Evolutionary conservation across 805 yeast genomes (phyloP).

Genomic region (Blastobotrys robertii): DNA sequence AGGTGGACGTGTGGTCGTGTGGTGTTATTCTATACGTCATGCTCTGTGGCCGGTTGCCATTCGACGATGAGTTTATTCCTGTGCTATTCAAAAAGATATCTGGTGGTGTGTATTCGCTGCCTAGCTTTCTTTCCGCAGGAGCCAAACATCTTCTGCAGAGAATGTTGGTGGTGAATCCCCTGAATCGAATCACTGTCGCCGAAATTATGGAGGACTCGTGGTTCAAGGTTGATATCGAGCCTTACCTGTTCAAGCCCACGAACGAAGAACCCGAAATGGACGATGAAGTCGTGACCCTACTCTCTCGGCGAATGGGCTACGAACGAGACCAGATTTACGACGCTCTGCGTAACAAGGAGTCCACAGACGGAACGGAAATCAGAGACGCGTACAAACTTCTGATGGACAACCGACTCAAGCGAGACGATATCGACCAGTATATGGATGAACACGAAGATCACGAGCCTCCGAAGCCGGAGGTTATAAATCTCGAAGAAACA

Average conservation of each 20-base stretch:
- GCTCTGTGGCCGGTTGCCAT: slow-evolving; percentile 92
- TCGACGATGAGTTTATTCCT: slow-evolving; percentile 94
- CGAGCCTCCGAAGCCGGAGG: slow-evolving; percentile 5
- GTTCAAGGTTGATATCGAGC: slow-evolving; percentile 77
- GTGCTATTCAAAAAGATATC: slow-evolving; percentile 86
- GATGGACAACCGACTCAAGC: slow-evolving; percentile 51
- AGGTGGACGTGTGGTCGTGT: slow-evolving; percentile 96
- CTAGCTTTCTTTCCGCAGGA: slow-evolving; percentile 76
- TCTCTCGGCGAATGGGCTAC: slow-evolving; percentile 81
- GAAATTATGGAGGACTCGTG: slow-evolving; percentile 92
- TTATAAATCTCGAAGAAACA: slow-evolving; percentile 19
- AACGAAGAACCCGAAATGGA: slow-evolving; percentile 39
- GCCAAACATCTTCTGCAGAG: slow-evolving; percentile 73
- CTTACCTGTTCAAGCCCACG: slow-evolving; percentile 44
- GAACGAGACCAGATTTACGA: slow-evolving; percentile 74
- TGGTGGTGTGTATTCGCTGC: slow-evolving; percentile 86
- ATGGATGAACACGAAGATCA: slow-evolving; percentile 6
- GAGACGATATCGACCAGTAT: slow-evolving; percentile 16
- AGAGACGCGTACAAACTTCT: slow-evolving; percentile 76
- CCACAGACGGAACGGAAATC: slow-evolving; percentile 46
- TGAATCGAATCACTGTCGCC: slow-evolving; percentile 84
- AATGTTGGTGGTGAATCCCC: slow-evolving; percentile 91
- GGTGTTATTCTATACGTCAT: slow-evolving; percentile 92
- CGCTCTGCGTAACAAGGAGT: slow-evolving; percentile 39
- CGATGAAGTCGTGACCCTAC: slow-evolving; percentile 63